Percentiles rank a stretch among this genome's conserved stretches.
Evolutionary conservation across 2,329 filamentous ascomycete genomes (phyloP).

Genomic region (Fusarium tuaranense): DNA sequence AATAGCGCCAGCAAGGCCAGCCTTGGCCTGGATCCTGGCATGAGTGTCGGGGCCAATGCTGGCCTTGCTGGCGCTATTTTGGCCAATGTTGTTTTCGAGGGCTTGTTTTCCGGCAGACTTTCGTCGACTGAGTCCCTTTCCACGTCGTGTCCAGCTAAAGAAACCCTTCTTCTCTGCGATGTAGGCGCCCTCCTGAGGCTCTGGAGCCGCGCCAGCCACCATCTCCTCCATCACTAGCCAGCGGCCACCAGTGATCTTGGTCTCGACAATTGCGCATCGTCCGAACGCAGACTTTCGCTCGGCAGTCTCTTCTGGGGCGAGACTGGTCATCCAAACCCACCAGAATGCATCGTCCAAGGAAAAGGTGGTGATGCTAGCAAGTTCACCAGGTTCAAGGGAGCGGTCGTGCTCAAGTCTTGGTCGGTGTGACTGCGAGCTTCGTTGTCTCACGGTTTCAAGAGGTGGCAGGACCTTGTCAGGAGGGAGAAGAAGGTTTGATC

Average conservation of each 20-base stretch:
- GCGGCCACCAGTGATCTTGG: slow-evolving; percentile 80
- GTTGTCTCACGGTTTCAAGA: slow-evolving; percentile 78
- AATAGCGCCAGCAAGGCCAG: too few species aligned
- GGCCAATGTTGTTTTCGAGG: slow-evolving; percentile 60
- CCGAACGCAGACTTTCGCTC: slow-evolving; percentile 93
- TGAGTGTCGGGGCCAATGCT: slow-evolving; percentile 93
- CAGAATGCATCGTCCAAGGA: slow-evolving; percentile 96
- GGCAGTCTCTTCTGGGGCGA: slow-evolving; percentile 88
- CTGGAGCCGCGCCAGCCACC: slow-evolving; percentile 89
- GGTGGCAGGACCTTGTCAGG: slow-evolving; percentile 93
- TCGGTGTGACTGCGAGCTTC: slow-evolving; percentile 87
- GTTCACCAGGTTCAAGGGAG: slow-evolving; percentile 87
- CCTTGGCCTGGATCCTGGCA: slow-evolving; percentile 91
- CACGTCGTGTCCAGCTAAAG: slow-evolving; percentile 85
- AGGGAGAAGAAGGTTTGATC: slow-evolving; percentile 80
- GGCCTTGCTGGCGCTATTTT: slow-evolving; percentile 74
- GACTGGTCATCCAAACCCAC: slow-evolving; percentile 99
- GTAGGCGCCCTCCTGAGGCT: slow-evolving; percentile 86
- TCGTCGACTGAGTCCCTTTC: slow-evolving; percentile 71
- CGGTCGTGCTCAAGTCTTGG: slow-evolving; percentile 76
- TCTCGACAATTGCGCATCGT: slow-evolving; percentile 92
- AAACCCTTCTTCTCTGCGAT: slow-evolving; percentile 96
- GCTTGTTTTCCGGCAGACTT: slow-evolving; percentile 76
- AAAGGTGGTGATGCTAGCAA: slow-evolving; percentile 89
- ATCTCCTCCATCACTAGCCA: slow-evolving; percentile 98